Conservation (phyloP, 441 rosid genomes). For the Erysimum cheiri region DNA sequence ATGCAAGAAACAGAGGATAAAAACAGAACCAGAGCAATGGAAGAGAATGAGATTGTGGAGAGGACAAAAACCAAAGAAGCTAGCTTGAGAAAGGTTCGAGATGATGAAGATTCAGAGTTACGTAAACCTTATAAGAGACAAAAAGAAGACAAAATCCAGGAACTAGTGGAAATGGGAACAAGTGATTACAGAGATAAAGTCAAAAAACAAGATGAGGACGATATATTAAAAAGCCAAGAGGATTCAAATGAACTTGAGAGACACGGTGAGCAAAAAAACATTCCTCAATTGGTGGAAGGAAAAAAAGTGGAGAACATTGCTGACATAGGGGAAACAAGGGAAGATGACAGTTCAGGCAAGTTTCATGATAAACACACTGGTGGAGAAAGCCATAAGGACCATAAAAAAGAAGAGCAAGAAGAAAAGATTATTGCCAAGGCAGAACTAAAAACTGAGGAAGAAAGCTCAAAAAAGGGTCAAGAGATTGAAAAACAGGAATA, state of each 20-base stretch:
- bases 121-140: constrained; percentile 5
- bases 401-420: not conserved
- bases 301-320: constrained; percentile 5
- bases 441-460: constrained; percentile 5
- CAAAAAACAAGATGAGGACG: constrained; percentile 25
- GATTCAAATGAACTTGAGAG: constrained; percentile 17
- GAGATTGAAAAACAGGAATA: not conserved
- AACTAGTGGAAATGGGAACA: constrained; percentile 27
- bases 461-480: not conserved
- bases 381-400: no score
- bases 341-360: constrained; percentile 16
- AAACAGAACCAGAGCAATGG: constrained; percentile 6
- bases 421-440: constrained; percentile 1
- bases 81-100: constrained; percentile 26
- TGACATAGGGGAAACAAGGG: not conserved
- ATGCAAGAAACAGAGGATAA: constrained; percentile 48
- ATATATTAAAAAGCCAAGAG: constrained; percentile 19
- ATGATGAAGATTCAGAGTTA: constrained; percentile 16
- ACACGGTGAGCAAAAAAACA: not conserved
- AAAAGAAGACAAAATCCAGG: constrained; percentile 20
- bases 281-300: not conserved
- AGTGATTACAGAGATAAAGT: constrained; percentile 1
- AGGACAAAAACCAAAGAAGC: constrained; percentile 15
- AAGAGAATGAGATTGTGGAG: constrained; percentile 4
- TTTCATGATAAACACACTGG: no score